phyloP scores from a whole-genome alignment of 176 grass and related monocot species.

The Olyra latifolia region DNA sequence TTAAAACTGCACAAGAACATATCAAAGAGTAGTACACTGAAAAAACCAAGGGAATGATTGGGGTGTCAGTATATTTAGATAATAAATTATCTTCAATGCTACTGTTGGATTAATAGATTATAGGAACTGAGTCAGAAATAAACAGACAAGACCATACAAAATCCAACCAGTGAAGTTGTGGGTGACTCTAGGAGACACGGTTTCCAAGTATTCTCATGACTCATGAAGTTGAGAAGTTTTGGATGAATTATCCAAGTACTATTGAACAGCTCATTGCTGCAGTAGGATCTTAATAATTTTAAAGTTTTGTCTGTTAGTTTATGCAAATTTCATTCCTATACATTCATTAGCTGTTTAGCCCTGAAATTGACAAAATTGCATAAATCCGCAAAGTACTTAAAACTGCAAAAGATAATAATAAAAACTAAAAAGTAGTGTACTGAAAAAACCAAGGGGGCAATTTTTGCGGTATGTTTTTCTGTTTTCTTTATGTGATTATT shows the following conservation, averaged over 20 bases:
- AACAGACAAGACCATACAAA: not conserved
- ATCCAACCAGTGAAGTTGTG: not conserved
- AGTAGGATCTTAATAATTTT: not conserved
- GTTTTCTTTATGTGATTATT: not conserved
- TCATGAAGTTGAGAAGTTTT: not conserved
- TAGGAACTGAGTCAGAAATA: not conserved
- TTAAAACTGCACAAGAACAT: too few species aligned
- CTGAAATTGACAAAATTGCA: not conserved
- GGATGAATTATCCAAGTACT: not conserved
- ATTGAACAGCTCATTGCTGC: not conserved
- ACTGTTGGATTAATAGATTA: not conserved
- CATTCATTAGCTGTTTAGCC: not conserved
- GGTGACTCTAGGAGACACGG: not conserved
- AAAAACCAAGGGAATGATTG: too few species aligned
- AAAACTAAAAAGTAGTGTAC: not conserved
- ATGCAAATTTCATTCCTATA: not conserved
- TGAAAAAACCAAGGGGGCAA: not conserved
- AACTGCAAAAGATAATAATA: not conserved
- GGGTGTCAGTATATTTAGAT: not conserved
- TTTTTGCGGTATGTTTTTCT: not conserved
- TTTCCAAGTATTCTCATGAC: not conserved
- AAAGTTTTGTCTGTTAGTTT: conserved; percentile 3
- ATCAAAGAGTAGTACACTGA: too few species aligned
- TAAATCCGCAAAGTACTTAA: not conserved
- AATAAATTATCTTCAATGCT: not conserved